Base-by-base conservation (phyloP, 495 filamentous ascomycete genomes). In the Aspergillus mulundensis region DNA sequence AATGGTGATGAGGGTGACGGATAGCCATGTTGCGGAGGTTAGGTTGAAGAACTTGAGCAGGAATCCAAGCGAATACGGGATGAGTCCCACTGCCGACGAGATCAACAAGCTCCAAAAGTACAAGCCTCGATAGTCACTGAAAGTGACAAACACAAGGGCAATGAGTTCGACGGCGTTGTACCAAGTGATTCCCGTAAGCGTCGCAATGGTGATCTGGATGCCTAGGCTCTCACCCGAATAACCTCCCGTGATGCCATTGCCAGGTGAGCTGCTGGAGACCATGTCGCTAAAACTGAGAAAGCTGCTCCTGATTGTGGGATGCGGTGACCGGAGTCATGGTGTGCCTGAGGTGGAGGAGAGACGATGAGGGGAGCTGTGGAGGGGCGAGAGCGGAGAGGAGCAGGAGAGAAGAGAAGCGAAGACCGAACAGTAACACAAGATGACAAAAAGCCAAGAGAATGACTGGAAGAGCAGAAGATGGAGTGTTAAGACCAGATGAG, bases 81-180 rank as follows among this genome's bases (percentile, higher is more conserved):
- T 66, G 18, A 87, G 71, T 36, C 84, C 85, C 59, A 78, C 71
- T 28, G 74, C 74, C 0, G 80, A 79, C 4, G 72, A 72, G 38
- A 84, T 58, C 7, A 82, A 60, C 47, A 81, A 67, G 34, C 77
- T 75, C 80, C 81, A 84, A 61, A 84, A 85, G 68, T 85, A 84
- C 21, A 81, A 69, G 6, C 81, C 81, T 11, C 65, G 69, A 25
- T 77, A 77, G 43, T 75, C 73, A 24, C 75, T 71, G 54, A 85
- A 84, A 24, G 78, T 77, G 47, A 83, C 68, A 59, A 80, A 81
- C 56, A 82, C 74, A 20, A 78, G 75, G n/a, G 78, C 63, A 57
- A 79, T 74, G 45, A 83, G 73, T 47, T 84, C 80, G 42, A 81
- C 70, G 44, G 78, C 75, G 57, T 83, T 80, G 60, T 80, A 83